A percentile compares a stretch with the other conserved stretches of the same genome.
Evolutionary conservation across 352 stramenopile species (phyloP).

Genomic region (Phytophthora macrochlamydospora): DNA sequence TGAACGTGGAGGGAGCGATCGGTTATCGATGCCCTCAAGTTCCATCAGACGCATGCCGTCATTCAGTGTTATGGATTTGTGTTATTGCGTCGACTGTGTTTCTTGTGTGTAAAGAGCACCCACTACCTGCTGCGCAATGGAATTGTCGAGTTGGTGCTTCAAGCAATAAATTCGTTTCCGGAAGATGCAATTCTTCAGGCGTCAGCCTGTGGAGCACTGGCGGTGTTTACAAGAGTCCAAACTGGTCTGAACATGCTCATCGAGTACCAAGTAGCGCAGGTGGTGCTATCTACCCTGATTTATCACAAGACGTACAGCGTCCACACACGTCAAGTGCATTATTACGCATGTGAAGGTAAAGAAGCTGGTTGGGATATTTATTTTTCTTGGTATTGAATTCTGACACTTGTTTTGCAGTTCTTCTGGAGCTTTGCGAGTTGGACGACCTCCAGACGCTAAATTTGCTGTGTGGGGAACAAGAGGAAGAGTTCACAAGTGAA

Average conservation of each 20-base stretch:
- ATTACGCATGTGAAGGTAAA: constrained; percentile 80
- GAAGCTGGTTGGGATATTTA: not conserved
- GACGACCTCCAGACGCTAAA: constrained; percentile 60
- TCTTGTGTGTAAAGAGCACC: constrained; percentile 68
- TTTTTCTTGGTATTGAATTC: not conserved
- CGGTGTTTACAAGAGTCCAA: constrained; percentile 70
- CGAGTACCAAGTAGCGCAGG: constrained; percentile 54
- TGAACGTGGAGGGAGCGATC: constrained; percentile 48
- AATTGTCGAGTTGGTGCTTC: constrained; percentile 57
- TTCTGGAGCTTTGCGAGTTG: constrained; percentile 76
- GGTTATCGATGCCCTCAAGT: constrained; percentile 60
- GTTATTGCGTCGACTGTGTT: constrained; percentile 72
- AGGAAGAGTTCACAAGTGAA: constrained; percentile 42
- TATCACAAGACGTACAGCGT: constrained; percentile 84
- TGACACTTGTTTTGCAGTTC: constrained; percentile 34
- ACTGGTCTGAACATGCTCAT: constrained; percentile 56
- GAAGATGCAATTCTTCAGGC: constrained; percentile 85
- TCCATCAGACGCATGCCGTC: constrained; percentile 67
- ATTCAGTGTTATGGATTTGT: constrained; percentile 86
- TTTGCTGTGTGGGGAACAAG: constrained; percentile 50
- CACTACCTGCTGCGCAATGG: constrained; percentile 54
- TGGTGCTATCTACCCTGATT: constrained; percentile 74
- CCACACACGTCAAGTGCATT: constrained; percentile 85
- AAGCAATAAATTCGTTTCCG: constrained; percentile 67
- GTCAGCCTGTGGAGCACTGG: constrained; percentile 72